These are phyloP conservation scores for Afroboletus lepidellus DNA, from an alignment of 1,284 basidiomycete genomes.

Conservation along the genomic window DNA sequence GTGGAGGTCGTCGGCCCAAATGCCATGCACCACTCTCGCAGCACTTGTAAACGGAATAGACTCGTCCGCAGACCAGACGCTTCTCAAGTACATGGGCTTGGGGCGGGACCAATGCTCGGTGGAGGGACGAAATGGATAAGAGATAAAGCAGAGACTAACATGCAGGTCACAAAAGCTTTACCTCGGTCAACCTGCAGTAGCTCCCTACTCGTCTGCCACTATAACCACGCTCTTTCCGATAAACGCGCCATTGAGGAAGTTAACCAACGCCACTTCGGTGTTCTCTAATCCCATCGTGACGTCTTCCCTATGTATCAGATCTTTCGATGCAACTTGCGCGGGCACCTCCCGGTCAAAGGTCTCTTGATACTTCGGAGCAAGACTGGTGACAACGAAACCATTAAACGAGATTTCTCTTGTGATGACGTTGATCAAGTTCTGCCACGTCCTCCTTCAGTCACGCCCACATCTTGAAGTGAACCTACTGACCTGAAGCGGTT, in stretches of 20 bases:
- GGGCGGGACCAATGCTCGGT: too few species aligned
- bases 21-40: too few species aligned
- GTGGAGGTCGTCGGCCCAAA: too few species aligned
- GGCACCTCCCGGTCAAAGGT: slow-evolving; percentile 10
- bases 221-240: background rate
- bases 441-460: background rate
- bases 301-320: slow-evolving; percentile 8
- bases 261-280: slow-evolving; percentile 1
- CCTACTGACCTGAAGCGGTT: slow-evolving; percentile 11
- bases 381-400: slow-evolving; percentile 1
- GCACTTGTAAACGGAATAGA: too few species aligned
- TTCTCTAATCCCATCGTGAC: slow-evolving; percentile 21
- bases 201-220: background rate
- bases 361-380: slow-evolving; percentile 9
- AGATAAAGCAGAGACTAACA: too few species aligned
- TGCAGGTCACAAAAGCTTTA: background rate
- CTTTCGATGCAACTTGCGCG: slow-evolving; percentile 12
- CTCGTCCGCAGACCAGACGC: too few species aligned
- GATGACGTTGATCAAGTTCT: slow-evolving; percentile 13
- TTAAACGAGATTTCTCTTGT: slow-evolving; percentile 9
- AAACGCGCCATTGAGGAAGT: slow-evolving; percentile 10
- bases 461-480: background rate
- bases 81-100: too few species aligned
- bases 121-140: too few species aligned
- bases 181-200: background rate